These are phyloP conservation scores for Lachnellula occidentalis DNA, from an alignment of 2,329 filamentous ascomycete species.

Conservation along the genomic window DNA sequence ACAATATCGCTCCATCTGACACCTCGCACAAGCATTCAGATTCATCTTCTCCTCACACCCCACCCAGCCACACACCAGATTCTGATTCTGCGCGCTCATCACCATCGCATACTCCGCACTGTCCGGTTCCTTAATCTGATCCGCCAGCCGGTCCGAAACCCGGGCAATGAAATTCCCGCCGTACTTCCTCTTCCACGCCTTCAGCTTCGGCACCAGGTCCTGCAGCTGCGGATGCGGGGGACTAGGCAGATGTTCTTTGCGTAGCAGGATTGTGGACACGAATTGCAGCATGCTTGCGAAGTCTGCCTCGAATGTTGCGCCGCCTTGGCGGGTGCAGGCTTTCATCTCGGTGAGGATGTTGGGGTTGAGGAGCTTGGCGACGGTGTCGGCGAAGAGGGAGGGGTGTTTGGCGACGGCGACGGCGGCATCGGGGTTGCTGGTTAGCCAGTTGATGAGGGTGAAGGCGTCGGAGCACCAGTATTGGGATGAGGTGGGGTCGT, in stretches of 20 bases:
- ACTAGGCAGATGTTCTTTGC: constrained; percentile 7
- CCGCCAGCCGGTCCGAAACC: constrained; percentile 15
- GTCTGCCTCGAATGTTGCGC: constrained; percentile 18
- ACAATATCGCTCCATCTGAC: constrained; percentile 26
- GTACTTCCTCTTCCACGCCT: constrained; percentile 17
- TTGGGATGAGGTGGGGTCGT: constrained; percentile 16
- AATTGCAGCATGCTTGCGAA: constrained; percentile 26
- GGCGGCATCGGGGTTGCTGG: constrained; percentile 19
- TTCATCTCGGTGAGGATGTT: constrained; percentile 20
- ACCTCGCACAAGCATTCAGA: constrained; percentile 23
- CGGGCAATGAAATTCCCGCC: constrained; percentile 9
- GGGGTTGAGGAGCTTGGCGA: constrained; percentile 19
- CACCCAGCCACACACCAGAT: constrained; percentile 19
- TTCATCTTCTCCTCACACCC: constrained; percentile 3
- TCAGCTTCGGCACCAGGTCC: constrained; percentile 19
- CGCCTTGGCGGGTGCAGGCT: neutral
- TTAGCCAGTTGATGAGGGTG: constrained; percentile 21
- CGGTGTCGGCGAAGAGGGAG: constrained; percentile 13
- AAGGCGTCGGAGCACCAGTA: constrained; percentile 22
- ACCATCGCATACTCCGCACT: constrained; percentile 9
- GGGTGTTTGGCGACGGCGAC: constrained; percentile 16
- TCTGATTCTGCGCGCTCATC: constrained; percentile 11
- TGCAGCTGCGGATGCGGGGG: constrained; percentile 14
- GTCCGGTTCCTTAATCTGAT: constrained; percentile 18
- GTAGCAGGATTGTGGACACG: constrained; percentile 23